Base-by-base conservation (phyloP, 306 rosid genomes). In the Glycine soja region DNA sequence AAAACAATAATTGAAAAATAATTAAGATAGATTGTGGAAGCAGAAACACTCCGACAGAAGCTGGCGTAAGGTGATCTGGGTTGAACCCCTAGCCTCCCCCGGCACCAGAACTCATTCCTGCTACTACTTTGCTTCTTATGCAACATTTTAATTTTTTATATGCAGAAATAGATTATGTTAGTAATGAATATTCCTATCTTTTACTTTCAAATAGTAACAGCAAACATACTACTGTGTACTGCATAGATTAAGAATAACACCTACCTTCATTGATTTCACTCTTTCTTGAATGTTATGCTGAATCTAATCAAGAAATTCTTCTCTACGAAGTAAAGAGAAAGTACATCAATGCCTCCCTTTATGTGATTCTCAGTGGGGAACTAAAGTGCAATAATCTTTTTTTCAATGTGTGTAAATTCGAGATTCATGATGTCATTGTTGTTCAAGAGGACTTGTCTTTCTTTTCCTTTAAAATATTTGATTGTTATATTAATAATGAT, bases 31-130 rank as follows among this genome's bases (percentile, higher is more conserved):
- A 0, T 43, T 59, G 38, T 7, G 13, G 80, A 42, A 24, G 59
- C 40, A 81, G 51, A 76, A 82, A 74, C 83, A 61, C 30, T 87
- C 79, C 89, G 87, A 89, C 92, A 86, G 71, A 32, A 19, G 46
- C 76, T 75, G 77, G 59, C 78, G 50, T 19, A 58, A 36, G 3
- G 53, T 81, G 75, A 74, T 81, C 53, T 56, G 43, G 70, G 81
- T 66, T 65, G 80, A 74, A 81, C 76, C 58, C 62, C 32, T 15
- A 15, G 34, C 38, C 45, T 73, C 9, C 5, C 13, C 30, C 62
- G 54, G 50, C 78, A 63, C 53, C 71, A 34, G 1, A 50, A 12
- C 54, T 66, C 73, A 61, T 14, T 70, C 19, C 78, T 74, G 40
- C 51, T 15, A 10, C 62, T n/a, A 30, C 9, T 18, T 57, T 56